phyloP scores from a whole-genome alignment of 75 land plant genomes.

The Azolla pinnata region DNA sequence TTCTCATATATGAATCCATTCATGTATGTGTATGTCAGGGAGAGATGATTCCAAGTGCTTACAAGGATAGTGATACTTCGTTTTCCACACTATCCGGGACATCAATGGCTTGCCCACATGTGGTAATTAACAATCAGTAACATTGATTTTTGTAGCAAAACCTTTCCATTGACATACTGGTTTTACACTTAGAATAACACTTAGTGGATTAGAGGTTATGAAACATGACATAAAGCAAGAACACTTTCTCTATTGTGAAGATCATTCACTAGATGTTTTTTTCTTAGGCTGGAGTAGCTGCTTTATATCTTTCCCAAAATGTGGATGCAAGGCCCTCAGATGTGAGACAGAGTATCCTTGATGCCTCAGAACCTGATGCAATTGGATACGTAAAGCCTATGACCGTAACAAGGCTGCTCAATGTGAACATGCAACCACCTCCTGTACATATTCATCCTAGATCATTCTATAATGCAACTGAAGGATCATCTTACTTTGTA shows the following conservation, averaged over 20 bases:
- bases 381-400: neutral
- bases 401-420: constrained; percentile 17
- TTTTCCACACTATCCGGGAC: constrained; percentile 21
- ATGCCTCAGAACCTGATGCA: constrained; percentile 20
- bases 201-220: too few relatives aligned
- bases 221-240: too few relatives aligned
- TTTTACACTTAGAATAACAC: too few relatives aligned
- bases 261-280: neutral
- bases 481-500: constrained; percentile 13
- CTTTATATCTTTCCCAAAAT: constrained; percentile 16
- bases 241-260: too few relatives aligned
- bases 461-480: constrained; percentile 16
- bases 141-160: neutral
- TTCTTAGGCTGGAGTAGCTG: constrained; percentile 23
- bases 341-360: constrained; percentile 16
- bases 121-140: constrained; percentile 15
- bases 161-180: too few relatives aligned
- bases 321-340: constrained; percentile 22
- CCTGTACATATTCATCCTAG: constrained; percentile 14
- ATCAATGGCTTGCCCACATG: constrained; percentile 33
- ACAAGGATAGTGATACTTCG: constrained; percentile 20
- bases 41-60: constrained; percentile 22
- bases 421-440: constrained; percentile 14
- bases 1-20: too few relatives aligned
- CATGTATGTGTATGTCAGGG: constrained; percentile 12